These are phyloP conservation scores for Monilinia aucupariae DNA, from an alignment of 2,329 filamentous ascomycete species.

Conservation along the genomic window DNA sequence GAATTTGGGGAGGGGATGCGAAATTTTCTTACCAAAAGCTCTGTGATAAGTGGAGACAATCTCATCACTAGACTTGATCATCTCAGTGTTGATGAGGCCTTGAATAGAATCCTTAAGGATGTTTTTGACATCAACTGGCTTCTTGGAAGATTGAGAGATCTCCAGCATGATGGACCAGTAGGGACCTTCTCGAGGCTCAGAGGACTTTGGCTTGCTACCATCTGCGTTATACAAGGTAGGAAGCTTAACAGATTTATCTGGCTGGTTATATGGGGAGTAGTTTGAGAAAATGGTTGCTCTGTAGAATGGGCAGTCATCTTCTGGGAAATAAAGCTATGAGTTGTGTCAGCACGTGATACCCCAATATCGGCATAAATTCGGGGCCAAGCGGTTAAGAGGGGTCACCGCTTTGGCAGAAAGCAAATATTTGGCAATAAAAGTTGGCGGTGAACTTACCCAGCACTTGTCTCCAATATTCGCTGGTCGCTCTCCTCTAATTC, in stretches of 20 bases:
- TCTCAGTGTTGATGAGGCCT: constrained; percentile 94
- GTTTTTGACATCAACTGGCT: constrained; percentile 83
- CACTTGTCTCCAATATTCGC: constrained; percentile 99
- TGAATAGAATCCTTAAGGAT: constrained; percentile 88
- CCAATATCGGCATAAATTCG: background rate
- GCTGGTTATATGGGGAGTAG: constrained; percentile 99
- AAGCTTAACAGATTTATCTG: constrained; percentile 73
- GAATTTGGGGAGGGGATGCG: background rate
- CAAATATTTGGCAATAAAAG: background rate
- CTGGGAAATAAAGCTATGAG: constrained; percentile 85
- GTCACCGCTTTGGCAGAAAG: constrained; percentile 10
- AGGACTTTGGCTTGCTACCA: constrained; percentile 71
- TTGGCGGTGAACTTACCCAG: constrained; percentile 58
- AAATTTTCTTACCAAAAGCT: constrained; percentile 52
- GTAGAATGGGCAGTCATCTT: constrained; percentile 98
- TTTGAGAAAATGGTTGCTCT: constrained; percentile 99
- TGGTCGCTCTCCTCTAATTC: constrained; percentile 83
- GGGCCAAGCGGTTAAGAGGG: constrained; percentile 1
- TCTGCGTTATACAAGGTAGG: constrained; percentile 80
- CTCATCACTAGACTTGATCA: constrained; percentile 86
- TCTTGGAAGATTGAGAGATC: constrained; percentile 91
- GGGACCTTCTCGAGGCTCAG: constrained; percentile 74
- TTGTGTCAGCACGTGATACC: constrained; percentile 27
- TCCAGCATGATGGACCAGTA: constrained; percentile 99
- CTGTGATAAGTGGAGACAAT: constrained; percentile 98